Evolutionary conservation across 202 grass and related monocot genomes (phyloP), one percentile per base, ranked within the genome.

Genomic region (Bolboschoenoplectus hybrid): DNA sequence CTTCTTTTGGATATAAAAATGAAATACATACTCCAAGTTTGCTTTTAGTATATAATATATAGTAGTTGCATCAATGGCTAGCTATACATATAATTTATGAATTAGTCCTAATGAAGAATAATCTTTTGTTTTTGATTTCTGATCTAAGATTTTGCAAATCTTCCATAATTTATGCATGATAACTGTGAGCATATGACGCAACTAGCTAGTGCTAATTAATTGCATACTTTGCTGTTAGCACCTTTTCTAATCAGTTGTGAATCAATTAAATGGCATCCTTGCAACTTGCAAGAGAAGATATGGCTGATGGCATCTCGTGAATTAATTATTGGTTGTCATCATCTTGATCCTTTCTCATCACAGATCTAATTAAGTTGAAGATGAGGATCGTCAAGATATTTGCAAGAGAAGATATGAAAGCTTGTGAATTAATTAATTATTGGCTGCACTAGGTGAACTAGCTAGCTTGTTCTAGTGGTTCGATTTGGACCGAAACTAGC

Each of bases 381-480:
- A 75, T 52, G 20, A 75, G 26, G 71, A 75, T 52, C 71, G 11
- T 75, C 47, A 70, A n/a, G 38, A 70, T 70, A n/a, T 70, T 70
- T 70, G 2, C 16, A 61, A 19, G 57, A 60, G 14, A 6, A 7
- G 49, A 26, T 26, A 26, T 26, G 26, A 26, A 26, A 26, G 26
- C 26, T 26, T 26, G 26, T 26, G 26, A 26, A 26, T 26, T 26
- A 26, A 26, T 26, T 26, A 26, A 26, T 26, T 26, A 26, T 26
- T 26, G 26, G 26, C 26, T 26, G 26, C 26, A 26, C 26, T 26
- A 26, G 26, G 26, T 26, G 0, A 0, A 26, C 26, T 26, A 26
- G 26, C 26, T 26, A 26, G 64, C 9, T 14, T 67, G 32, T 67
- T 67, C 3, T 67, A 67, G 38, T 4, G 35, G 10, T 67, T 39